Evolutionary conservation across 768 basidiomycete genomes (phyloP).

Genomic region (Mycena vitilis): DNA sequence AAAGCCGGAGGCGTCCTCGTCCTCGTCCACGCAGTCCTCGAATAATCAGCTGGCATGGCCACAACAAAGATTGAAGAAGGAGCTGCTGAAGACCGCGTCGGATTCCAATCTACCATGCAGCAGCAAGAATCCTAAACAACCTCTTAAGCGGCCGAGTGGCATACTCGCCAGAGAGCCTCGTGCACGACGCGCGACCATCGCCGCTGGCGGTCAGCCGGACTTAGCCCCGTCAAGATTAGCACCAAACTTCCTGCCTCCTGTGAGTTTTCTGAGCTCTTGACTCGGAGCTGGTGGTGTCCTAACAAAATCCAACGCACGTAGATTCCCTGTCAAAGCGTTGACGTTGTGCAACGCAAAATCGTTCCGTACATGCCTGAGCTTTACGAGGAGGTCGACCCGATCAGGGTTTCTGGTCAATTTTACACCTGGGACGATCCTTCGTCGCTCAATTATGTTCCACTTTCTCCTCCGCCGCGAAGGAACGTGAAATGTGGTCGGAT

Average conservation of each 20-base stretch:
- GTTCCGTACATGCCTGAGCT: slow-evolving; percentile 28
- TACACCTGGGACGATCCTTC: slow-evolving; percentile 30
- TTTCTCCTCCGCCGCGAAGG: slow-evolving; percentile 27
- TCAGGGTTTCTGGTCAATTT: slow-evolving; percentile 9
- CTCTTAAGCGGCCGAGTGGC: slow-evolving; percentile 6
- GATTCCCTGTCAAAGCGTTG: not conserved
- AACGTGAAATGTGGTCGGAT: slow-evolving; percentile 19
- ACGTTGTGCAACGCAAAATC: slow-evolving; percentile 8
- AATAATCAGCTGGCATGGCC: slow-evolving; percentile 5
- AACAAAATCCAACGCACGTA: not conserved
- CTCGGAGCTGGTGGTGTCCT: not conserved
- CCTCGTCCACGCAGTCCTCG: not conserved
- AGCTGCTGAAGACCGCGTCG: slow-evolving; percentile 9
- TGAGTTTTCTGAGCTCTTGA: slow-evolving; percentile 1
- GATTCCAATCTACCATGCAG: slow-evolving; percentile 16
- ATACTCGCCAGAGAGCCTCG: slow-evolving; percentile 1
- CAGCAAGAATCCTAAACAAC: slow-evolving; percentile 1
- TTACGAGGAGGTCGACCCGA: slow-evolving; percentile 29
- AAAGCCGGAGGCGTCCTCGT: not conserved
- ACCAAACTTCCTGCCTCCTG: not conserved
- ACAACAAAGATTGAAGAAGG: slow-evolving; percentile 1
- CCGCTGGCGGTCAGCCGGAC: slow-evolving; percentile 4
- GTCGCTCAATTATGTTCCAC: slow-evolving; percentile 21
- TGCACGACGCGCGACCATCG: slow-evolving; percentile 22
- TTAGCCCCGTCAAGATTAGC: not conserved